Base-by-base conservation (phyloP, 106 monocot species). In the Platanthera zijinensis region DNA sequence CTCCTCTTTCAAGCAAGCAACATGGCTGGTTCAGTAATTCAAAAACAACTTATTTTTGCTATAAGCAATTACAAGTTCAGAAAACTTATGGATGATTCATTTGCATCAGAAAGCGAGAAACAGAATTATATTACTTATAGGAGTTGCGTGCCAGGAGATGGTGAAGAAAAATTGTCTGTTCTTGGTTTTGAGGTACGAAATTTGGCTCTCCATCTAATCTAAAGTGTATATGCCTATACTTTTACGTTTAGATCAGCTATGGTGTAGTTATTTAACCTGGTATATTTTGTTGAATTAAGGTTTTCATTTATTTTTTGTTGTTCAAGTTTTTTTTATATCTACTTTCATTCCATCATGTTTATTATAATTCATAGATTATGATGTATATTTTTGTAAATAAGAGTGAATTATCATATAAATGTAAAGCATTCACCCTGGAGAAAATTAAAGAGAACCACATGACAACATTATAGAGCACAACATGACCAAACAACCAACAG, bases 181-280 rank as follows among this genome's bases (percentile, higher is more conserved):
- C 67, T 99, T 88, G 94, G 99, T 84, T 99, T 99, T 92, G 99
- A 99, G 99, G 99, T 99, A 91, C 75, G 77, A 5, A 22, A 5
- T 22, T 57, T 62, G 10, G 32, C 10, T 53, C 57, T 19, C 11
- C 21, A 22, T 66, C 66, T 66, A 32, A 25, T 66, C 12, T 32
- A 39, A 25, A 21, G 1, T 25, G 62, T 8, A 21, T 2, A 25
- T 62, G 19, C 8, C 19, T 56, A 15, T 56, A 56, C 5, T 14
- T 13, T 53, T 52, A 52, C 69, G 14, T 62, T 62, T 10, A 62
- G 21, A 21, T 19, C 10, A 22, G 63, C 25, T 22, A 22, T 21
- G 22, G 14, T 18, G n/a, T 63, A 10, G 63, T 22, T 22, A n/a
- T 22, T 63, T 39, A 39, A 39, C 39, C 39, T 39, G 39, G 39